These are phyloP conservation scores for Quercus tomentella DNA, from an alignment of 331 rosid genomes.

Conservation along the genomic window DNA sequence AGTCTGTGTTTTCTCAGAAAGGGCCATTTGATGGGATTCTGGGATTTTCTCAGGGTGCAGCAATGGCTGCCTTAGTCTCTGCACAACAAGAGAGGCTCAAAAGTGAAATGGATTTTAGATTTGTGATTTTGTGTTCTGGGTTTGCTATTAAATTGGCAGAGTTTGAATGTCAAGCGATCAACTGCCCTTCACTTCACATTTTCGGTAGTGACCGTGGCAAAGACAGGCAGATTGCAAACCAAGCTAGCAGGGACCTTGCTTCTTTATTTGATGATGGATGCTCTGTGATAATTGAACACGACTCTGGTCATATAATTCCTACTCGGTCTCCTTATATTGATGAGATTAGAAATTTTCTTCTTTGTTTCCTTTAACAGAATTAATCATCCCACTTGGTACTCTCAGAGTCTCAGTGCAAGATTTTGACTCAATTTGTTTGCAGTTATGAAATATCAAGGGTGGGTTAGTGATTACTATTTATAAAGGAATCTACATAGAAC, in stretches of 20 bases:
- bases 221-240: slow-evolving; percentile 79
- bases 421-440: not conserved
- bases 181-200: slow-evolving; percentile 81
- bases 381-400: not conserved
- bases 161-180: slow-evolving; percentile 33
- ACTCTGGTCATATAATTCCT: slow-evolving; percentile 81
- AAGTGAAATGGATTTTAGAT: slow-evolving; percentile 50
- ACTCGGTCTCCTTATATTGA: slow-evolving; percentile 73
- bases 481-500: not conserved
- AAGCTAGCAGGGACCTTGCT: slow-evolving; percentile 68
- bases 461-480: not conserved
- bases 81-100: slow-evolving; percentile 39
- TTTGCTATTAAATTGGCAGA: slow-evolving; percentile 41
- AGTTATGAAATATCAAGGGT: not conserved
- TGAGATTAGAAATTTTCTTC: slow-evolving; percentile 61
- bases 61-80: slow-evolving; percentile 71
- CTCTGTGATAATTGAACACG: slow-evolving; percentile 63
- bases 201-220: slow-evolving; percentile 72
- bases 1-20: slow-evolving; percentile 45
- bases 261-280: slow-evolving; percentile 58
- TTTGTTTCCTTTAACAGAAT: slow-evolving; percentile 37
- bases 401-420: not conserved
- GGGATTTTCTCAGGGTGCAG: slow-evolving; percentile 95
- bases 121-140: slow-evolving; percentile 79
- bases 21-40: slow-evolving; percentile 86